These are phyloP conservation scores for Tuber borchii DNA, from an alignment of 495 filamentous ascomycete genomes.

Conservation along the genomic window DNA sequence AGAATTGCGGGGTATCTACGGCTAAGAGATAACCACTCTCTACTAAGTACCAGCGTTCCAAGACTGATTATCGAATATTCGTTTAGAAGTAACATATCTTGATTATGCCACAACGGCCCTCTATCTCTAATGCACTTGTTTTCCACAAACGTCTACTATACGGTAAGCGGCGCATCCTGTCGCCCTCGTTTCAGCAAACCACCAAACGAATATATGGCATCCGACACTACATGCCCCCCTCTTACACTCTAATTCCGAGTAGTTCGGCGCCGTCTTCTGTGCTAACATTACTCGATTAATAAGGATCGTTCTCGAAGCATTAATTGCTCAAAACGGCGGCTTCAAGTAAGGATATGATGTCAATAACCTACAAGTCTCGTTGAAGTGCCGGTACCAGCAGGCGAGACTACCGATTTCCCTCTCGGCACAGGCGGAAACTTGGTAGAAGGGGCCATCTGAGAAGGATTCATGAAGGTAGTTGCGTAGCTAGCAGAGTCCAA, in stretches of 20 bases:
- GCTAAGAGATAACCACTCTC: conserved; percentile 56
- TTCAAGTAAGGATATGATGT: conserved; percentile 61
- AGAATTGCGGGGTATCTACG: conserved; percentile 74
- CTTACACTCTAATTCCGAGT: conserved; percentile 70
- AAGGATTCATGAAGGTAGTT: conserved; percentile 60
- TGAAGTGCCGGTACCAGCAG: conserved; percentile 70
- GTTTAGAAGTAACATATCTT: conserved; percentile 63
- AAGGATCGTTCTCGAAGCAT: conserved; percentile 72
- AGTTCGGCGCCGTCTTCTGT: conserved; percentile 86
- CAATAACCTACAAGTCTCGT: conserved; percentile 79
- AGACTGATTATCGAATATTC: conserved; percentile 37
- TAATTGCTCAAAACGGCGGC: conserved; percentile 57
- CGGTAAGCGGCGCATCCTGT: conserved; percentile 88
- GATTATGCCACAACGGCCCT: conserved; percentile 79
- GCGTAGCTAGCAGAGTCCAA: conserved; percentile 89
- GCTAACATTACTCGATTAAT: conserved; percentile 88
- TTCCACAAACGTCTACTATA: conserved; percentile 60
- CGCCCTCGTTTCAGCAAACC: conserved; percentile 63
- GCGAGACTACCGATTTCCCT: conserved; percentile 43
- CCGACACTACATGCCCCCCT: conserved; percentile 58
- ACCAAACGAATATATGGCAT: conserved; percentile 47
- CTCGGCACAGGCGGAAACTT: conserved; percentile 50
- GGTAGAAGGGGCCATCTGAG: conserved; percentile 49
- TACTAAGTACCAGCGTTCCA: neutral
- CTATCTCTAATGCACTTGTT: conserved; percentile 72